Base-by-base conservation (phyloP, 768 basidiomycete species). In the Suillus sp. region DNA sequence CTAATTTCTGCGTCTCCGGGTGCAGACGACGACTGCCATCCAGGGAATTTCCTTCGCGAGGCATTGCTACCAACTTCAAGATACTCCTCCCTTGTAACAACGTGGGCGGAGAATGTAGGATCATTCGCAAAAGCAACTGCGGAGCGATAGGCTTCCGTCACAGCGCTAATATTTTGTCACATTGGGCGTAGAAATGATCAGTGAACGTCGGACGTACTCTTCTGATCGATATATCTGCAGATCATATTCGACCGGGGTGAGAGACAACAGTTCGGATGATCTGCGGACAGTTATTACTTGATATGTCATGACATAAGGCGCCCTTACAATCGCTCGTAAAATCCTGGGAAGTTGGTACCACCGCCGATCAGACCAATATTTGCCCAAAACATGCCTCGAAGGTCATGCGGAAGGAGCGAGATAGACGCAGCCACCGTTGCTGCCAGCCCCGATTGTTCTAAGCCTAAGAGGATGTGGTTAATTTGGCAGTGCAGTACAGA, bases 341-440 rank as follows among this genome's bases (percentile, higher is more conserved):
- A 90, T 7, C 90, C 91, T 48, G 86, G 80, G 67, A 95, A 86
- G 68, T 84, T 85, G 18, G 86, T 86, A 74, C 85, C 90, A 16
- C 96, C 96, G 56, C 96, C 96, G 70, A 95, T 86, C 66, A 96
- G 77, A 14, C 91, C 92, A 65, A 99, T 95, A 74, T 98, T 93
- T 38, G 87, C 87, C 95, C 95, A 99, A 76, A 95, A 97, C 90
- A 99, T 87, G 38, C 93, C 95, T 67, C 89, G 92, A 30, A 96
- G 69, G 69, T 96, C 93, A 58, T 82, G 78, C 0, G 93, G 93
- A 64, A 98, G 85, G 35, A 84, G 76, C 0, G 84, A 80, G 70
- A 99, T 94, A 62, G 90, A 90, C 61, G 83, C 73, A 45, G 91
- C 90, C 64, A 98, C 86, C 13, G 89, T 86, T 61, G 83, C 84